A percentile compares a stretch with the other conserved stretches of the same genome.
These are phyloP conservation scores for Prillingera fragicola DNA, from an alignment of 1,284 basidiomycete genomes.

Conservation along the genomic window DNA sequence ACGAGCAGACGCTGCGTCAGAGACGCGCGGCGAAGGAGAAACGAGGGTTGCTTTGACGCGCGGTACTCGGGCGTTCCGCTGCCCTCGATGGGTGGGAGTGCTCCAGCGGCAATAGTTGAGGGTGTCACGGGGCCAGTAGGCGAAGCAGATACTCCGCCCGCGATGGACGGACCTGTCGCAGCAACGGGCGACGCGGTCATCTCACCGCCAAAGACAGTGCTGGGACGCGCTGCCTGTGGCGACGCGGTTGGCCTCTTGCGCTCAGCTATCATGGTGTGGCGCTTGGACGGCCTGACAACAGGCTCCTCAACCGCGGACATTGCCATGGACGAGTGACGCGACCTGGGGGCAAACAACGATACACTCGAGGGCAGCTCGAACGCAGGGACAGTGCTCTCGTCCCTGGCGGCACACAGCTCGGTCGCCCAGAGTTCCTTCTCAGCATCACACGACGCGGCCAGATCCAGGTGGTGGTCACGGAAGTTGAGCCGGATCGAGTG, in stretches of 20 bases:
- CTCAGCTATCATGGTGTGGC: slow-evolving; percentile 8
- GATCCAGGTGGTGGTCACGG: slow-evolving; percentile 66
- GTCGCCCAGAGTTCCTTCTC: slow-evolving; percentile 81
- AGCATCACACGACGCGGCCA: slow-evolving; percentile 67
- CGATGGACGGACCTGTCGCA: too few species aligned
- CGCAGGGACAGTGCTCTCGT: slow-evolving; percentile 38
- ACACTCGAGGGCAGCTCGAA: slow-evolving; percentile 46
- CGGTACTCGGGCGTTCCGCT: slow-evolving; percentile 13
- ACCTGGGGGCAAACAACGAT: slow-evolving; percentile 8
- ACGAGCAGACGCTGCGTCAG: slow-evolving; percentile 57
- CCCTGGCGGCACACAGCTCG: slow-evolving; percentile 53
- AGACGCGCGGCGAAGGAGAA: slow-evolving; percentile 65
- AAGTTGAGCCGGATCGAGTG: slow-evolving; percentile 70
- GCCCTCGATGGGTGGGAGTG: slow-evolving; percentile 1
- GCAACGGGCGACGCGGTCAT: too few species aligned
- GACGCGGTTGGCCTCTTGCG: too few species aligned
- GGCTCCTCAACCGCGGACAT: not conserved
- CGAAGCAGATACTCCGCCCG: too few species aligned
- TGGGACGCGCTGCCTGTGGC: too few species aligned
- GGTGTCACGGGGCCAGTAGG: too few species aligned
- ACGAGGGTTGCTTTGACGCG: slow-evolving; percentile 36
- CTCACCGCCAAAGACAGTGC: too few species aligned
- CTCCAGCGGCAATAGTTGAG: not conserved
- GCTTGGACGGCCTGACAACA: slow-evolving; percentile 1
- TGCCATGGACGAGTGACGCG: slow-evolving; percentile 6